Percentiles rank a stretch among this genome's conserved stretches.
phyloP scores from a whole-genome alignment of 495 filamentous ascomycete species.

The Hyaloscypha bicolor region DNA sequence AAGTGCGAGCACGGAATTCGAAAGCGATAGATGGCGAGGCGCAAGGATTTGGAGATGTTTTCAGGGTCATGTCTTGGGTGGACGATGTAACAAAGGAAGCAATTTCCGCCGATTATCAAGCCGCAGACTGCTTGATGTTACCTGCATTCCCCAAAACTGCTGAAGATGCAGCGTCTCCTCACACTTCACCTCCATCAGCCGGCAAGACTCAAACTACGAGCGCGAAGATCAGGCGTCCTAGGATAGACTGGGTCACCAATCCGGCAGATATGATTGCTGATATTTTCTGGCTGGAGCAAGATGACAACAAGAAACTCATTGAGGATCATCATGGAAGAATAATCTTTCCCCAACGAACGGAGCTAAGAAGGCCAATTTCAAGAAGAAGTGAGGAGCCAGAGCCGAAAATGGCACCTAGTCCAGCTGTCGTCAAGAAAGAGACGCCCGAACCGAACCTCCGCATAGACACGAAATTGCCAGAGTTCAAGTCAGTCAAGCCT shows the following conservation, averaged over 20 bases:
- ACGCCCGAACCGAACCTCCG: constrained; percentile 21
- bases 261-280: constrained; percentile 85
- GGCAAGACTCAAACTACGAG: constrained; percentile 17
- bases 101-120: constrained; percentile 36
- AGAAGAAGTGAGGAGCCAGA: constrained; percentile 22
- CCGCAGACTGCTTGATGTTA: constrained; percentile 27
- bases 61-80: constrained; percentile 72
- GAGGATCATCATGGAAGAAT: constrained; percentile 72
- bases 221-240: constrained; percentile 54
- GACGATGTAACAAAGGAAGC: constrained; percentile 60
- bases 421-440: constrained; percentile 7
- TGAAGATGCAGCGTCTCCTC: constrained; percentile 23
- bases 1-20: constrained; percentile 73
- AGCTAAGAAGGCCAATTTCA: constrained; percentile 26
- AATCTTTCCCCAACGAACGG: constrained; percentile 55
- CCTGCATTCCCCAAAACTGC: constrained; percentile 28
- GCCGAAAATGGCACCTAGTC: constrained; percentile 13
- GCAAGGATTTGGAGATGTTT: constrained; percentile 76
- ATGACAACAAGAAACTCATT: constrained; percentile 70
- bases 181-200: constrained; percentile 24
- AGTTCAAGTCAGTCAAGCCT: constrained; percentile 31
- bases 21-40: constrained; percentile 67
- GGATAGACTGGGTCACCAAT: constrained; percentile 77
- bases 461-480: constrained; percentile 32
- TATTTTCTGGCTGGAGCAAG: constrained; percentile 80